Evolutionary conservation across 352 stramenopile genomes (phyloP).

Genomic region (Globisporangium yorkense): DNA sequence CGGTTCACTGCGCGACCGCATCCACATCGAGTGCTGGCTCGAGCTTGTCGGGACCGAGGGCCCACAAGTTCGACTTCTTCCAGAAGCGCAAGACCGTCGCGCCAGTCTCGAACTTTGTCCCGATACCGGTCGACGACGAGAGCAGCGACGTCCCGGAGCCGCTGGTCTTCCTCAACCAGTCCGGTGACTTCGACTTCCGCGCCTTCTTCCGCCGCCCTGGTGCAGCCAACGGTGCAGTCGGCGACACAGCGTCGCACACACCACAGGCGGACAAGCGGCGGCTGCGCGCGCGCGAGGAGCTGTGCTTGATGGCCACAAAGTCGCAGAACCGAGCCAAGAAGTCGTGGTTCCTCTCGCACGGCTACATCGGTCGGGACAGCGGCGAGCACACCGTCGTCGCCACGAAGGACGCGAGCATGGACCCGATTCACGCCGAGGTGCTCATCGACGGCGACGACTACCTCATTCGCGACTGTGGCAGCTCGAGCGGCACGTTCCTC

Average conservation of each 20-base stretch:
- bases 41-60: not conserved
- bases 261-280: constrained; percentile 16
- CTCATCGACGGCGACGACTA: constrained; percentile 59
- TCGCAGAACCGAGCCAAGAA: constrained; percentile 28
- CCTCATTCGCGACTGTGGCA: constrained; percentile 43
- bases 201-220: constrained; percentile 21
- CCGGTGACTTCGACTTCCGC: constrained; percentile 20
- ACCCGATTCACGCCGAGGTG: constrained; percentile 57
- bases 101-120: constrained; percentile 7
- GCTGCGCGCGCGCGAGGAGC: constrained; percentile 43
- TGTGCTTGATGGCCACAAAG: constrained; percentile 46
- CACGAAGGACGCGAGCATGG: constrained; percentile 59
- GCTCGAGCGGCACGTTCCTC: constrained; percentile 48
- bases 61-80: constrained; percentile 12
- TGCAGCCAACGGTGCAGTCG: not conserved
- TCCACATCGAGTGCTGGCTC: not conserved
- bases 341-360: constrained; percentile 54
- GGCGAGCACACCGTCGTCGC: constrained; percentile 38
- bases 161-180: constrained; percentile 30
- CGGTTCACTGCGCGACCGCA: not conserved
- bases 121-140: constrained; percentile 7
- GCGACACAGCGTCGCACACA: not conserved
- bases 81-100: constrained; percentile 16
- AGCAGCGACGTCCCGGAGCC: constrained; percentile 1
- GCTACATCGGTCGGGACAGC: constrained; percentile 53